Evolutionary conservation across 2,329 filamentous ascomycete species (phyloP), one percentile per base, ranked within the genome.

Genomic region (Epichloe coenophiala): DNA sequence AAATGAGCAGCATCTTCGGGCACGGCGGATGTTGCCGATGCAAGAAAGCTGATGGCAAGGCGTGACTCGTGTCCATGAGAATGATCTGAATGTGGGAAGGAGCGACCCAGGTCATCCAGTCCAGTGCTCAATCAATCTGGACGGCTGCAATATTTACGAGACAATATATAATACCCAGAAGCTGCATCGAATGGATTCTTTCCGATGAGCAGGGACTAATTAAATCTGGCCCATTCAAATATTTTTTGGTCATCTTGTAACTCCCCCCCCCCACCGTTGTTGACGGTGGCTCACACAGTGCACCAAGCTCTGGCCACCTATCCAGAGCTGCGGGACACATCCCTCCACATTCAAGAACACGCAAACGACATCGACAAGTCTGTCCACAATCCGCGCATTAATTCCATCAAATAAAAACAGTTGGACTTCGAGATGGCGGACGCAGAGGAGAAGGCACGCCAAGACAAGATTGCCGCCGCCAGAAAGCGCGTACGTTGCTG

Each of bases 391-490:
- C 17, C 37, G 17, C 31, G 21, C 19, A 36, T 12, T 17, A 31
- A 9, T 31, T 33, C 7, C 38, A 33, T 23, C 17, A 15, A 3
- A 27, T 21, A 2, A 11, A 9, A 15, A 11, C 21, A n/a, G n/a
- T 42, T 47, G 6, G 40, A 15, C 6, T 39, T 40, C 55, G 58
- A 43, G 49, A 95, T 95, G 88, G 83, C 87, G 43, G 88, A 95
- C 67, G 81, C 77, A 59, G 88, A 94, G 61, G 88, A 91, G 58
- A 90, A 88, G 65, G 82, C 86, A 56, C 94, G 90, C 70, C 88
- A 88, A 54, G 90, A 95, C 72, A 95, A 94, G 80, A 79, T 95
- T 60, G 90, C 90, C 5, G 90, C 90, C 42, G 89, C 88, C 50
- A 91, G 88, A 76, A 96, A 96, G 74, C 82, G 86, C 61, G 79